Conservation (phyloP, 2,329 filamentous ascomycete species). For the Clarireedia homoeocarpa region DNA sequence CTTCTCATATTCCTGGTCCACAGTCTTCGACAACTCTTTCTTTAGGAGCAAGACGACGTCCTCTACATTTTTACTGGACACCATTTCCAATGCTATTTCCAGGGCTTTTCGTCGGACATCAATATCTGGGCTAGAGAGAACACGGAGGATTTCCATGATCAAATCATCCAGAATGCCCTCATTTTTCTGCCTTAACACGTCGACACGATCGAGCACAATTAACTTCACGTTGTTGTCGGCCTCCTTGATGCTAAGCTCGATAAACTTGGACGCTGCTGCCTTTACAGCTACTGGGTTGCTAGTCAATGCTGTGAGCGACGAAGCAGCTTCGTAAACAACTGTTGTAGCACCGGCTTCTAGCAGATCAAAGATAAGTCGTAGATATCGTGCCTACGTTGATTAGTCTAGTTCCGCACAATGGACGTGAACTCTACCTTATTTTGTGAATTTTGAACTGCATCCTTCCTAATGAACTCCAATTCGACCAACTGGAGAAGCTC, state of each 20-base stretch:
- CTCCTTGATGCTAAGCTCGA: slow-evolving; percentile 94
- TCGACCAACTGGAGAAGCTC: slow-evolving; percentile 90
- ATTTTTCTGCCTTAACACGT: slow-evolving; percentile 78
- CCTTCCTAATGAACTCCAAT: slow-evolving; percentile 94
- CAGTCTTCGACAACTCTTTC: slow-evolving; percentile 95
- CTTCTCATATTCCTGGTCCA: slow-evolving; percentile 98
- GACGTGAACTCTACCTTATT: slow-evolving; percentile 62
- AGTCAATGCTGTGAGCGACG: slow-evolving; percentile 85
- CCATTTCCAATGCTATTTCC: slow-evolving; percentile 88
- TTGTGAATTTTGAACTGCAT: slow-evolving; percentile 86
- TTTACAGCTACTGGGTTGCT: slow-evolving; percentile 97
- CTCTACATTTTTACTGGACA: slow-evolving; percentile 97
- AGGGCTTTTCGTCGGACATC: slow-evolving; percentile 92
- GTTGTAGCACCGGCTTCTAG: slow-evolving; percentile 89
- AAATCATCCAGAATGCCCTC: slow-evolving; percentile 88
- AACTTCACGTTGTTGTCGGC: slow-evolving; percentile 99
- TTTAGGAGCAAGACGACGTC: slow-evolving; percentile 94
- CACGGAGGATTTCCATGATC: slow-evolving; percentile 93
- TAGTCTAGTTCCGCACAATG: slow-evolving; percentile 17
- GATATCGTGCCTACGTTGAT: slow-evolving; percentile 64
- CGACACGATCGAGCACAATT: slow-evolving; percentile 91
- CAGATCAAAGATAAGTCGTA: slow-evolving; percentile 92
- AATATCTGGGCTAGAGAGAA: slow-evolving; percentile 90
- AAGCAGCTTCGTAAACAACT: slow-evolving; percentile 95
- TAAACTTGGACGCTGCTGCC: slow-evolving; percentile 90